phyloP scores from a whole-genome alignment of 805 yeast genomes.

The Wickerhamomyces mucosus region DNA sequence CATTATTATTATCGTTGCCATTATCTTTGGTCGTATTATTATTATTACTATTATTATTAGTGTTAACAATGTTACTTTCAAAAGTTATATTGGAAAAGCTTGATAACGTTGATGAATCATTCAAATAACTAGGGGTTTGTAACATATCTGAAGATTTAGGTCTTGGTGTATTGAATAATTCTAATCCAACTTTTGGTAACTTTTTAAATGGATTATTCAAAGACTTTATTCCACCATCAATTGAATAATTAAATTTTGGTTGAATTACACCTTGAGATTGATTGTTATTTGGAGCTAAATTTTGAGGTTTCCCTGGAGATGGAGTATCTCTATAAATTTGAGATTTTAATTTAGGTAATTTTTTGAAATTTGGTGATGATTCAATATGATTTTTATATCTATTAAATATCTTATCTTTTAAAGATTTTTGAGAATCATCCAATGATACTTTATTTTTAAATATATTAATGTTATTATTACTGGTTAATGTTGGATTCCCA shows the following conservation, averaged over 20 bases:
- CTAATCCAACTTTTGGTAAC: slow-evolving; percentile 9
- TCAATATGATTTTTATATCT: slow-evolving; percentile 1
- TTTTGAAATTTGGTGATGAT: slow-evolving; percentile 11
- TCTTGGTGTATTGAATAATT: slow-evolving; percentile 20
- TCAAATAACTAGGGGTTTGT: slow-evolving; percentile 19
- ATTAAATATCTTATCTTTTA: slow-evolving; percentile 1
- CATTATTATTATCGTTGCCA: no score
- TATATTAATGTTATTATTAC: no score
- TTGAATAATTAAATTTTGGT: no score
- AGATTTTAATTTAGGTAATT: slow-evolving; percentile 16
- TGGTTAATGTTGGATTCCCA: no score
- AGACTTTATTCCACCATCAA: no score
- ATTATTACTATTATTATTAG: no score
- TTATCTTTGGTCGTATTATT: no score
- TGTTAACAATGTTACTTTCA: slow-evolving; percentile 9
- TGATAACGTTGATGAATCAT: slow-evolving; percentile 17
- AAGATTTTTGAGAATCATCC: no score
- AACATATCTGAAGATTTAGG: slow-evolving; percentile 21
- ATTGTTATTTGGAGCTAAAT: no score
- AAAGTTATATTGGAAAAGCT: slow-evolving; percentile 19
- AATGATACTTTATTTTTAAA: no score
- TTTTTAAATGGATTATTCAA: slow-evolving; percentile 5
- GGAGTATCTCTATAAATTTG: slow-evolving; percentile 1
- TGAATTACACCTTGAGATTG: no score
- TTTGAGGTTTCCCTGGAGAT: not conserved